Base-by-base conservation (phyloP, 208 protist genomes). In the Acanthamoeba lenticulata region DNA sequence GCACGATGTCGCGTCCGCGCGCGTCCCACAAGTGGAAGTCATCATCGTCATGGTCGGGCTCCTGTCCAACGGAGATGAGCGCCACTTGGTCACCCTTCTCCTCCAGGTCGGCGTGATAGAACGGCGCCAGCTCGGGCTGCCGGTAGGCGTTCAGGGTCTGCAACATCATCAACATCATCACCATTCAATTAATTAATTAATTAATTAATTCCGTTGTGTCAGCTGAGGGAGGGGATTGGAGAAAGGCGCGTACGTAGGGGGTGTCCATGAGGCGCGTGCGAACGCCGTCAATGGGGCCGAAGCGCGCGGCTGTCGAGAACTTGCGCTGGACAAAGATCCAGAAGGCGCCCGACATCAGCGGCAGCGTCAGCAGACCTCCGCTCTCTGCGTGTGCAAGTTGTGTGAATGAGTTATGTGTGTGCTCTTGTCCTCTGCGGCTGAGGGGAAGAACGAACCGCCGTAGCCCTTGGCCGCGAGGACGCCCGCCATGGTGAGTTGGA, bases 401-500 rank as follows among this genome's bases (percentile, higher is more conserved):
- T 60, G 47, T 24, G 11, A 4, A 55, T 49, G 47, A 55, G 77
- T 49, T 9, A 88, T 1, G 5, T 49, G n/a, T n/a, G n/a, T n/a
- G n/a, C n/a, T n/a, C n/a, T n/a, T n/a, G n/a, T n/a, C n/a, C n/a
- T n/a, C n/a, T n/a, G n/a, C n/a, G n/a, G n/a, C n/a, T n/a, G 77
- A 24, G 77, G 13, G 29, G 13, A 0, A 7, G 29, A 0, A 55
- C 34, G 40, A 24, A 88, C 77, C 77, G 15, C 77, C 77, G 34
- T 88, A 88, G 77, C 77, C 77, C 77, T 88, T 88, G 40, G 77
- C 77, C 11, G 36, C 29, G 29, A 88, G 77, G 19, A 91, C 85
- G n/a, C 85, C 85, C 11, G 42, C 85, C 85, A 91, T 91, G 36
- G 47, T 91, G 52, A 91, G 85, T 29, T 91, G 85, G 55, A 91